phyloP scores from a whole-genome alignment of 1,284 basidiomycete species.

The Trichosporon sp. region DNA sequence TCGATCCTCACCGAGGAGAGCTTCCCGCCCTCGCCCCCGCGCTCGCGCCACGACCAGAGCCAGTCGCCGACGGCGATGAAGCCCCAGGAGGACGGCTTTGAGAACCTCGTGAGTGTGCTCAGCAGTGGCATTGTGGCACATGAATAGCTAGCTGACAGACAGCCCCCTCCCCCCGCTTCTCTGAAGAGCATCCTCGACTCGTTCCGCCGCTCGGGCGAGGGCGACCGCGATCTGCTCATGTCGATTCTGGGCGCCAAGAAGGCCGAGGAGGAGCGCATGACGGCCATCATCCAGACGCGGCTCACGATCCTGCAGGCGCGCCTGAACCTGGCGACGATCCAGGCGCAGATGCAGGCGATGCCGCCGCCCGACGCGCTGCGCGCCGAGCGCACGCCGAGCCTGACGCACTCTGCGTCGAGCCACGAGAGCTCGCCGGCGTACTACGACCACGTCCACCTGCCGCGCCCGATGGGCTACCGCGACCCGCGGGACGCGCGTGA shows the following conservation, averaged over 20 bases:
- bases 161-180: constrained; percentile 60
- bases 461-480: constrained; percentile 9
- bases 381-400: constrained; percentile 16
- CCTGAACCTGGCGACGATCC: constrained; percentile 24
- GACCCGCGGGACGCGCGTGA: constrained; percentile 1
- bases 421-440: constrained; percentile 8
- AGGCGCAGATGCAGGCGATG: constrained; percentile 17
- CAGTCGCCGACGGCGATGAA: constrained; percentile 32
- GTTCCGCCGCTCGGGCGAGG: constrained; percentile 75
- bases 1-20: constrained; percentile 12
- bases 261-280: constrained; percentile 65
- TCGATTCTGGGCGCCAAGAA: constrained; percentile 83
- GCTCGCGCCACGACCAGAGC: constrained; percentile 34
- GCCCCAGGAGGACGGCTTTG: constrained; percentile 42
- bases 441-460: constrained; percentile 16
- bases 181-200: constrained; percentile 77
- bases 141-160: constrained; percentile 5
- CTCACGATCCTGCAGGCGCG: constrained; percentile 47
- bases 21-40: constrained; percentile 40
- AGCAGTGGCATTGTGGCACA: not conserved
- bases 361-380: not conserved
- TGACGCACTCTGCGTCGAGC: constrained; percentile 7
- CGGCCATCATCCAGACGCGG: constrained; percentile 45
- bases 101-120: constrained; percentile 40
- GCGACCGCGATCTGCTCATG: constrained; percentile 80